A percentile compares a stretch with the other conserved stretches of the same genome.
Conservation (phyloP, 2,329 filamentous ascomycete species). For the Stagonosporopsis rhizophila region DNA sequence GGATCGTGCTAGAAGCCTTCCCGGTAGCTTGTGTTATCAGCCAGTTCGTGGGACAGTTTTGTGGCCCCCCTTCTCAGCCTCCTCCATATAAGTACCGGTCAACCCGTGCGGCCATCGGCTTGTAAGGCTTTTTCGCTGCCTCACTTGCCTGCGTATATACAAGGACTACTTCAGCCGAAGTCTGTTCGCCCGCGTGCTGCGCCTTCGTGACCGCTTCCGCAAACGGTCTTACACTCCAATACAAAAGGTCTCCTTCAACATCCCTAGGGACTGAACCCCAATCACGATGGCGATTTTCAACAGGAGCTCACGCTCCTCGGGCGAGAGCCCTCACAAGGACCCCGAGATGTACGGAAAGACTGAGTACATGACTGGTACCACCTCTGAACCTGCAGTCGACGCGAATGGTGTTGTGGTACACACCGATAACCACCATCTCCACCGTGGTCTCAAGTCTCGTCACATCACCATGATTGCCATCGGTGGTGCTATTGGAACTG, state of each 20-base stretch:
- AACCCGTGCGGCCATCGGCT: slow-evolving; percentile 17
- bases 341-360: slow-evolving; percentile 32
- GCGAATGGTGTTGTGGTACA: slow-evolving; percentile 38
- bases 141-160: slow-evolving; percentile 22
- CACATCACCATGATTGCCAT: slow-evolving; percentile 73
- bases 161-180: slow-evolving; percentile 16
- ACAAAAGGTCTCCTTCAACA: slow-evolving; percentile 12
- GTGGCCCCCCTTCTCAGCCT: slow-evolving; percentile 22
- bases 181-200: slow-evolving; percentile 19
- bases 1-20: slow-evolving; percentile 23
- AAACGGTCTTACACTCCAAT: slow-evolving; percentile 15
- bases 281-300: slow-evolving; percentile 39
- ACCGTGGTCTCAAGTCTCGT: slow-evolving; percentile 61
- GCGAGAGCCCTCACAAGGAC: slow-evolving; percentile 36
- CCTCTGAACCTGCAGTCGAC: slow-evolving; percentile 16
- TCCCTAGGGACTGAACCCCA: background rate
- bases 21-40: slow-evolving; percentile 29
- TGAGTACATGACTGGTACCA: slow-evolving; percentile 30
- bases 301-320: slow-evolving; percentile 38
- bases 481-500: slow-evolving; percentile 75
- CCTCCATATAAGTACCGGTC: slow-evolving; percentile 30
- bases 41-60: slow-evolving; percentile 11
- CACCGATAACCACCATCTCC: slow-evolving; percentile 49
- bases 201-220: slow-evolving; percentile 11
- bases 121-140: slow-evolving; percentile 30